Conservation (phyloP, 768 basidiomycete genomes). For the Agaricus bisporus region DNA sequence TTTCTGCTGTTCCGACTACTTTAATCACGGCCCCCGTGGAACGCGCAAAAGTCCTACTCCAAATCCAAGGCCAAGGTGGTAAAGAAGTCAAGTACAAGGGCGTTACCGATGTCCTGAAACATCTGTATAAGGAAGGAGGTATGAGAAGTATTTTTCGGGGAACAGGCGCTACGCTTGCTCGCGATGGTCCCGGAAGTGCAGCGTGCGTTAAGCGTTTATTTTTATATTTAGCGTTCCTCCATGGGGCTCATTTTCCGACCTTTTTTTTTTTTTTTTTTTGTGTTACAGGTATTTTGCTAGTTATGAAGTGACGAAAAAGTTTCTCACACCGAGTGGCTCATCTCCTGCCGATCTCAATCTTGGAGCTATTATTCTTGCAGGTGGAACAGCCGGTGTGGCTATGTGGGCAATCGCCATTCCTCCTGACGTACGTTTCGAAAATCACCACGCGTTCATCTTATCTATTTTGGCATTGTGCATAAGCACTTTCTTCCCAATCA, state of each 20-base stretch:
- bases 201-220: constrained; percentile 51
- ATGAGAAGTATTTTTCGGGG: constrained; percentile 89
- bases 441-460: not conserved
- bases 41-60: constrained; percentile 91
- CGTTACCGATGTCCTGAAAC: constrained; percentile 83
- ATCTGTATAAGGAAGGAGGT: constrained; percentile 93
- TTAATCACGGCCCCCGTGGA: constrained; percentile 94
- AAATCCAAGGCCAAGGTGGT: constrained; percentile 88
- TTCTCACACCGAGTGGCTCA: constrained; percentile 73
- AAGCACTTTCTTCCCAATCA: not conserved
- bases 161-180: constrained; percentile 85
- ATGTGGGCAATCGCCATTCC: constrained; percentile 99
- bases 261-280: not conserved
- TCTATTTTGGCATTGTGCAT: not conserved
- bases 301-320: constrained; percentile 90
- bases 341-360: constrained; percentile 81
- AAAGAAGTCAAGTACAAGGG: constrained; percentile 75
- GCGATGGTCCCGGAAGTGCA: constrained; percentile 96
- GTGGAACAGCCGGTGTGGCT: constrained; percentile 91
- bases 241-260: not conserved
- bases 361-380: constrained; percentile 82
- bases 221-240: constrained; percentile 3
- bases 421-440: constrained; percentile 67
- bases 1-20: constrained; percentile 90
- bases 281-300: constrained; percentile 84